Evolutionary conservation across 306 rosid genomes (phyloP).

Genomic region (Hippophae rhamnoides): DNA sequence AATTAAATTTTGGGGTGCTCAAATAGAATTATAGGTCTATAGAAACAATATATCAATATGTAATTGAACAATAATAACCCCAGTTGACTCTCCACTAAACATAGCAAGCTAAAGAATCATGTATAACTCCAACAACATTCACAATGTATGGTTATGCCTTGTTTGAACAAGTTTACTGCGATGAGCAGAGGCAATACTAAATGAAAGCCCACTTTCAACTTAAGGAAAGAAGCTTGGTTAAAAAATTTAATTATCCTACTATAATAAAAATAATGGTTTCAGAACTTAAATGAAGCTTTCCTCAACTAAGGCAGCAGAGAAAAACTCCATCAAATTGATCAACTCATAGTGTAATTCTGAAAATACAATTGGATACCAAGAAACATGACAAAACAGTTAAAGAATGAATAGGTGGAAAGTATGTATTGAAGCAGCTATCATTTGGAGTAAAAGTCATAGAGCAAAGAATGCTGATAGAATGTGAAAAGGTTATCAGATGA

Average conservation of each 20-base stretch:
- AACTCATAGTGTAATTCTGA: too few relatives aligned
- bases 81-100: background rate
- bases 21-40: too few relatives aligned
- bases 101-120: background rate
- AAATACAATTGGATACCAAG: too few relatives aligned
- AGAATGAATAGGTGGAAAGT: constrained; percentile 1
- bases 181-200: too few relatives aligned
- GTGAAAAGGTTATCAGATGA: constrained; percentile 7
- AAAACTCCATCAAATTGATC: background rate
- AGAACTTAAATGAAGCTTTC: constrained; percentile 13
- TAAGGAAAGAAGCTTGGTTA: too few relatives aligned
- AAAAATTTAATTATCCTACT: too few relatives aligned
- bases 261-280: background rate
- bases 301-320: constrained; percentile 13
- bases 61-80: too few relatives aligned
- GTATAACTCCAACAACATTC: background rate
- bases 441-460: constrained; percentile 10
- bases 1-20: too few relatives aligned
- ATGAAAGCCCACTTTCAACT: too few relatives aligned
- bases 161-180: background rate
- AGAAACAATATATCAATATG: too few relatives aligned
- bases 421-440: background rate
- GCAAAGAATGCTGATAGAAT: constrained; percentile 10
- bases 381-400: background rate
- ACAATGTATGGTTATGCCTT: background rate